phyloP scores from a whole-genome alignment of 2,329 filamentous ascomycete genomes.

The Clonostachys chloroleuca region DNA sequence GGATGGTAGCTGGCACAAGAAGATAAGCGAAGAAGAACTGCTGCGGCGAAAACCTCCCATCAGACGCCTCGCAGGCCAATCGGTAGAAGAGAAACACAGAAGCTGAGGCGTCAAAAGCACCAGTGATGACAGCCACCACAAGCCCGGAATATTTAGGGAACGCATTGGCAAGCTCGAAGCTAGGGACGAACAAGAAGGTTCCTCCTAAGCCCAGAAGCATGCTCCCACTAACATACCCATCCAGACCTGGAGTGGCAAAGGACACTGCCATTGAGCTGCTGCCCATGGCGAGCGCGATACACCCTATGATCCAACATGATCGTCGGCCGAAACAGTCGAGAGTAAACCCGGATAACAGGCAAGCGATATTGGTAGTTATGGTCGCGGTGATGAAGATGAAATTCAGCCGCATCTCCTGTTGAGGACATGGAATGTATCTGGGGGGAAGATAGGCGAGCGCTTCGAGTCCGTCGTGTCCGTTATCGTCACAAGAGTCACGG shows the following conservation, averaged over 20 bases:
- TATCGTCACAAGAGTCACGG: constrained; percentile 48
- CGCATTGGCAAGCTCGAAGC: constrained; percentile 77
- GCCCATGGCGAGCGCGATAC: constrained; percentile 62
- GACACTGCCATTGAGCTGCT: constrained; percentile 71
- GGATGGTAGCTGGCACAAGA: constrained; percentile 24
- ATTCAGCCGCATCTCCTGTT: constrained; percentile 59
- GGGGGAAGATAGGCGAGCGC: too few species aligned
- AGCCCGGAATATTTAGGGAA: constrained; percentile 71
- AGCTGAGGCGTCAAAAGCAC: constrained; percentile 77
- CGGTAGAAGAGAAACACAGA: constrained; percentile 73
- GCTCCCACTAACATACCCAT: constrained; percentile 71
- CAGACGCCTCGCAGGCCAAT: constrained; percentile 58
- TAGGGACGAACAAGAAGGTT: constrained; percentile 75
- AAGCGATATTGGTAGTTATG: constrained; percentile 80
- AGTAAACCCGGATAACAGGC: constrained; percentile 77
- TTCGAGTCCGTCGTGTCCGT: constrained; percentile 12
- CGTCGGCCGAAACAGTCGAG: constrained; percentile 78
- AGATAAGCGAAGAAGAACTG: constrained; percentile 35
- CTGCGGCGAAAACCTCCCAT: constrained; percentile 23
- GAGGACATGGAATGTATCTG: constrained; percentile 32
- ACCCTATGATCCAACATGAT: constrained; percentile 68
- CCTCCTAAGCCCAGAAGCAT: constrained; percentile 72
- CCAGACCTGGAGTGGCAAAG: constrained; percentile 53
- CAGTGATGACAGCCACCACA: constrained; percentile 72
- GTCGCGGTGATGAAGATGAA: constrained; percentile 88